Base-by-base conservation (phyloP, 495 filamentous ascomycete genomes). In the Margaritispora aquatica region DNA sequence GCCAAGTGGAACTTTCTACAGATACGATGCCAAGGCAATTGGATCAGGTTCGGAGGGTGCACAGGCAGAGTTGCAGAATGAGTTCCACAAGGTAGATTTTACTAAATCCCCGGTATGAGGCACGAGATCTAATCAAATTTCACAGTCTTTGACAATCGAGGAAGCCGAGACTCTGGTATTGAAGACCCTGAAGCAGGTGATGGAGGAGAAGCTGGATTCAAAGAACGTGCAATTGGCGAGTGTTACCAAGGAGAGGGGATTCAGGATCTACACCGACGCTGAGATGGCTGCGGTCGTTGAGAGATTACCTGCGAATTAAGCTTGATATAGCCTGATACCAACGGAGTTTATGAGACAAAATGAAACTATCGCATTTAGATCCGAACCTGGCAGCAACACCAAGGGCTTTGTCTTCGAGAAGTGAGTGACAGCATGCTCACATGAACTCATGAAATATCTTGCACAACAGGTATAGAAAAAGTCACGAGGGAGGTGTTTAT, bases 211-310 rank as follows among this genome's bases (percentile, higher is more conserved):
- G 79, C 83, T 98, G 54, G 94, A 98, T 71, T 80, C 88, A 44
- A 97, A 97, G 82, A 98, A 97, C 69, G 95, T 98, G 64, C 94
- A 97, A 80, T 74, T 98, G 64, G 94, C 94, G 47, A 97, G 92
- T 69, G 95, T 97, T 55, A 98, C 94, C 59, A 96, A 93, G 80
- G 92, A 96, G 58, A 92, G 89, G 71, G 94, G 95, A 19, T 97
- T 98, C 80, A 87, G 88, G 71, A 97, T 98, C 80, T 97, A 98
- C 78, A 88, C 84, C 57, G 94, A 98, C 66, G 90, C 89, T 69
- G 93, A 97, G 75, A 98, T 98, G 94, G 88, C 87, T 54, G 76
- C 82, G 58, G 90, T 95, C 63, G 94, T 98, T 54, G 84, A 85
- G 62, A 84, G 91, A 64, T 74, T 83, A 68, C 80, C 80, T 19